phyloP scores from a whole-genome alignment of 352 stramenopile genomes.

The Nannochloropsis limnetica region DNA sequence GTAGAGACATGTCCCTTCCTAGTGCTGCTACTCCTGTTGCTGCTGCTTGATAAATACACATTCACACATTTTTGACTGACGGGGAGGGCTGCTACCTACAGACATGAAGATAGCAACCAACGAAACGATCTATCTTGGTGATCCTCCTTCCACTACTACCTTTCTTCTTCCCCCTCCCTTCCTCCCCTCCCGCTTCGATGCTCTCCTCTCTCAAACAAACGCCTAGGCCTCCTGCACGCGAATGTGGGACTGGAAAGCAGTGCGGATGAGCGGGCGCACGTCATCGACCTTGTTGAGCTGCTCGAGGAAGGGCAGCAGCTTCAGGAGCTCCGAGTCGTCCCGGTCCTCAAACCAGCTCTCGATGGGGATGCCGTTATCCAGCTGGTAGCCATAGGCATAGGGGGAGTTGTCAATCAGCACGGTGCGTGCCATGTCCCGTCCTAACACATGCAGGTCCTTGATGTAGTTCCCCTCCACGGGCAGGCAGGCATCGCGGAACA shows the following conservation, averaged over 20 bases:
- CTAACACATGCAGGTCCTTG: conserved; percentile 95
- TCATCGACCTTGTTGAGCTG: conserved; percentile 70
- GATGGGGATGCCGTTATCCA: conserved; percentile 96
- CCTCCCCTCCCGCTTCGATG: neutral
- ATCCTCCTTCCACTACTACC: neutral
- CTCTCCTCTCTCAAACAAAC: no score
- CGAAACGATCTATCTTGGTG: neutral
- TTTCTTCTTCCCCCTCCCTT: neutral
- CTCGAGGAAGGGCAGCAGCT: conserved; percentile 85
- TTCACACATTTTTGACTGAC: neutral
- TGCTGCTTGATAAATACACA: neutral
- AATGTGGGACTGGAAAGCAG: conserved; percentile 78
- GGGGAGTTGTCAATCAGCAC: conserved; percentile 95
- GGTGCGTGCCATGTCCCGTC: conserved; percentile 71
- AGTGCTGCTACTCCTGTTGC: neutral
- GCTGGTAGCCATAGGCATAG: conserved; percentile 94
- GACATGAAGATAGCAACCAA: neutral
- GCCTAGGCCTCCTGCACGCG: conserved; percentile 59
- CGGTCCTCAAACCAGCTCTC: conserved; percentile 96
- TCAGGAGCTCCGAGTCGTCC: conserved; percentile 86
- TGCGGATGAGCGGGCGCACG: conserved; percentile 73
- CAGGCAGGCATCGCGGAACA: conserved; percentile 53
- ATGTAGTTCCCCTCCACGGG: conserved; percentile 94
- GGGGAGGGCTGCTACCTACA: neutral
- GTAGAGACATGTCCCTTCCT: neutral